Evolutionary conservation across 106 monocot genomes (phyloP).

Genomic region (Hemerocallis citrina): DNA sequence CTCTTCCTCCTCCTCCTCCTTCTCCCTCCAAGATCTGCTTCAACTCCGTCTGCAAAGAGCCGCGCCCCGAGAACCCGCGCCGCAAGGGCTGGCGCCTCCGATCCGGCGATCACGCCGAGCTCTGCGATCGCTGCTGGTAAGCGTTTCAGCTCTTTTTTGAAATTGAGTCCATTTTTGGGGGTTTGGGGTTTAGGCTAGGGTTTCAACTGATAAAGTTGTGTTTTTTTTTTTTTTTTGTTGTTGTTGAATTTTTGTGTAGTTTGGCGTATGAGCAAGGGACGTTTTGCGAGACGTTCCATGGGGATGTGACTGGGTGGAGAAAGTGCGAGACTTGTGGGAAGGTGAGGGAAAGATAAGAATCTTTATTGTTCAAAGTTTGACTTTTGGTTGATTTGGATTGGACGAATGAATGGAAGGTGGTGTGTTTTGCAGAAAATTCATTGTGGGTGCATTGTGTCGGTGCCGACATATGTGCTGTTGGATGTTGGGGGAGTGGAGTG

Average conservation of each 20-base stretch:
- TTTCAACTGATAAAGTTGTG: background rate
- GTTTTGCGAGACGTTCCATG: slow-evolving; percentile 56
- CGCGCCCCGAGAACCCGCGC: slow-evolving; percentile 16
- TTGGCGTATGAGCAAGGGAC: slow-evolving; percentile 37
- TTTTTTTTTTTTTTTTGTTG: background rate
- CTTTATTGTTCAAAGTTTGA: background rate
- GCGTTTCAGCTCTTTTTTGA: background rate
- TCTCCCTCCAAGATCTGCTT: slow-evolving; percentile 38
- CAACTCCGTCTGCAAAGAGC: slow-evolving; percentile 43
- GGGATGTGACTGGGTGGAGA: slow-evolving; percentile 49
- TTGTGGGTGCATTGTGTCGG: slow-evolving; percentile 60
- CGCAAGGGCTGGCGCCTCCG: slow-evolving; percentile 46
- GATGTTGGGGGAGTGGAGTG: slow-evolving; percentile 65
- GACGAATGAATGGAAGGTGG: background rate
- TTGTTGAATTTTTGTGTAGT: slow-evolving; percentile 7
- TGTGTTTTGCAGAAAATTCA: slow-evolving; percentile 35
- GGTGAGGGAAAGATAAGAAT: slow-evolving; percentile 10
- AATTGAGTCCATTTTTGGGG: background rate
- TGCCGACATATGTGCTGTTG: slow-evolving; percentile 26
- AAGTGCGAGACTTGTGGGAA: slow-evolving; percentile 60
- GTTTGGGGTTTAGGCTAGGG: background rate
- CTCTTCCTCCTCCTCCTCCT: background rate
- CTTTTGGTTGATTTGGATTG: too few relatives aligned
- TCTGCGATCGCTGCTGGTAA: slow-evolving; percentile 55
- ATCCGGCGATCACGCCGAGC: slow-evolving; percentile 38